These are phyloP conservation scores for Sordariomycetes sp. DNA, from an alignment of 2,329 filamentous ascomycete species.

Conservation along the genomic window DNA sequence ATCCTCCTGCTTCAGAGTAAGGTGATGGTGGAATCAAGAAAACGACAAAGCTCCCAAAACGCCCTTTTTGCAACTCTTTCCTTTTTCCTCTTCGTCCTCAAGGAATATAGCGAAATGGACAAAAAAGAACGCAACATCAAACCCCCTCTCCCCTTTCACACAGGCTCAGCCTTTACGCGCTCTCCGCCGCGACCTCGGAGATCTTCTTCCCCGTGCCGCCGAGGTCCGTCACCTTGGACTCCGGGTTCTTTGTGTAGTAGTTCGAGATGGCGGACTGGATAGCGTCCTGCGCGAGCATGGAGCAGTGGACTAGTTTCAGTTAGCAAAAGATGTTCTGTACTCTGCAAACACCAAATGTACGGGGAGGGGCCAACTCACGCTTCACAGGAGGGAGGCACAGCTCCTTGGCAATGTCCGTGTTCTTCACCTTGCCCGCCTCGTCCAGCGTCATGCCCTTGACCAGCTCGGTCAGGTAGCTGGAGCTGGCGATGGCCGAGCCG, in stretches of 20 bases:
- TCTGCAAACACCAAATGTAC: background rate
- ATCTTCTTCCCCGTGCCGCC: slow-evolving; percentile 51
- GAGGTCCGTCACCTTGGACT: slow-evolving; percentile 55
- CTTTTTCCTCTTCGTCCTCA: background rate
- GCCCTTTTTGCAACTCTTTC: background rate
- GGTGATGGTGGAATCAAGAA: background rate
- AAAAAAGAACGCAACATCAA: background rate
- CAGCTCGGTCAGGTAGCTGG: slow-evolving; percentile 90
- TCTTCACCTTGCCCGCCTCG: slow-evolving; percentile 84
- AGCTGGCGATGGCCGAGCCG: slow-evolving; percentile 87
- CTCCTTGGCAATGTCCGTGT: slow-evolving; percentile 97
- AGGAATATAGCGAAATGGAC: background rate
- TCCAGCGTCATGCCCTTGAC: slow-evolving; percentile 92
- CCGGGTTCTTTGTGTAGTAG: slow-evolving; percentile 68
- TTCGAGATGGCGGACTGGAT: slow-evolving; percentile 87
- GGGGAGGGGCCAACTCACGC: slow-evolving; percentile 42
- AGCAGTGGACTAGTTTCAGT: slow-evolving; percentile 61
- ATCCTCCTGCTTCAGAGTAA: background rate
- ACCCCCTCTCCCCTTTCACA: background rate
- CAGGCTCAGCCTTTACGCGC: background rate
- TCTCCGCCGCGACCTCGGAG: background rate
- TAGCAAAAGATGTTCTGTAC: background rate
- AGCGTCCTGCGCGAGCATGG: slow-evolving; percentile 83
- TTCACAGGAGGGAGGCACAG: slow-evolving; percentile 82
- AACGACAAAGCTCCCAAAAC: background rate